These are phyloP conservation scores for Colletotrichum sp. DNA, from an alignment of 2,329 filamentous ascomycete genomes.

Conservation along the genomic window DNA sequence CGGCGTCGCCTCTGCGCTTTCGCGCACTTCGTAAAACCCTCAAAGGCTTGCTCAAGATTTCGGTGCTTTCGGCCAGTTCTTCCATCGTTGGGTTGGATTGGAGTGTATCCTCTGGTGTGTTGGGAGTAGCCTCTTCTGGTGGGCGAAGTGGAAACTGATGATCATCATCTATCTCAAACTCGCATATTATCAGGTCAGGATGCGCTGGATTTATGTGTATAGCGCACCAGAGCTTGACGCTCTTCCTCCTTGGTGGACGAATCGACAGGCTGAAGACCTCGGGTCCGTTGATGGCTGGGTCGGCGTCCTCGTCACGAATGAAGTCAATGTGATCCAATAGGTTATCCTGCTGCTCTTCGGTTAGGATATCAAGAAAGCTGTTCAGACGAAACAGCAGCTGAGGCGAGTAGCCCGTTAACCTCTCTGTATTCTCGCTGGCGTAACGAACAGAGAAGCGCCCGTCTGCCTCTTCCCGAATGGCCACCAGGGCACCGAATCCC, in stretches of 20 bases:
- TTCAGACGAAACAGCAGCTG: slow-evolving; percentile 74
- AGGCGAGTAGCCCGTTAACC: slow-evolving; percentile 78
- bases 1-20: slow-evolving; percentile 77
- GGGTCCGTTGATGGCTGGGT: slow-evolving; percentile 76
- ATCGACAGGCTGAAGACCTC: slow-evolving; percentile 86
- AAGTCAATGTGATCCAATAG: slow-evolving; percentile 88
- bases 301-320: slow-evolving; percentile 80
- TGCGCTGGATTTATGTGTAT: slow-evolving; percentile 76
- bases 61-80: slow-evolving; percentile 77
- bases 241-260: slow-evolving; percentile 59
- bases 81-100: slow-evolving; percentile 74
- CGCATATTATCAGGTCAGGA: slow-evolving; percentile 78
- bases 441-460: slow-evolving; percentile 73
- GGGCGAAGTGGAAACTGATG: slow-evolving; percentile 70
- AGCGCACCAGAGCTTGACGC: slow-evolving; percentile 83
- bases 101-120: slow-evolving; percentile 75
- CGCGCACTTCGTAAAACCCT: slow-evolving; percentile 77
- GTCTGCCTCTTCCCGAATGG: slow-evolving; percentile 72
- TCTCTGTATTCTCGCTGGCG: slow-evolving; percentile 80
- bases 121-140: slow-evolving; percentile 60
- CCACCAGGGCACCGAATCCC: slow-evolving; percentile 78
- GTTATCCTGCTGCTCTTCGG: slow-evolving; percentile 83
- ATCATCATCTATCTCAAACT: slow-evolving; percentile 88
- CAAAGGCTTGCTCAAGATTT: slow-evolving; percentile 77
- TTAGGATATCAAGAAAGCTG: slow-evolving; percentile 83